Evolutionary conservation across 805 yeast genomes (phyloP).

Genomic region (Lipomyces sp.): DNA sequence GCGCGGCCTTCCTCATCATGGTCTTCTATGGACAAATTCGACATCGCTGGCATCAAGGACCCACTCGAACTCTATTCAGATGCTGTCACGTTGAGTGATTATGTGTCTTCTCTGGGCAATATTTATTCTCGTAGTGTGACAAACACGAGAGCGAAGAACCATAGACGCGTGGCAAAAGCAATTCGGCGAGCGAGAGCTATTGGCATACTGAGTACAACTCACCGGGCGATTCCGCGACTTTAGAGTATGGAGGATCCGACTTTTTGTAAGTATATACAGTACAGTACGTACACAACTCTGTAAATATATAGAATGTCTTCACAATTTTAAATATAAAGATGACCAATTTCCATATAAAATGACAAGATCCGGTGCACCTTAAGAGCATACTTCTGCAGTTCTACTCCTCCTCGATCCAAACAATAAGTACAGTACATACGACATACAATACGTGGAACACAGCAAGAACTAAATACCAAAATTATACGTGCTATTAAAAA

Average conservation of each 20-base stretch:
- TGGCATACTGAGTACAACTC: slow-evolving; percentile 50
- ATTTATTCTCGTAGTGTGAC: slow-evolving; percentile 64
- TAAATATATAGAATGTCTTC: no score
- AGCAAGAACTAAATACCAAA: no score
- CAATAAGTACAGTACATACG: no score
- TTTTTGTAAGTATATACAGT: no score
- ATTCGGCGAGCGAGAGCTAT: slow-evolving; percentile 70
- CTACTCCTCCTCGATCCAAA: no score
- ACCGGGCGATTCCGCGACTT: slow-evolving; percentile 15
- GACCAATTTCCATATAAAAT: no score
- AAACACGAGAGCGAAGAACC: slow-evolving; percentile 61
- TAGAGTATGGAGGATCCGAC: no score
- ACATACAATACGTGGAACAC: no score
- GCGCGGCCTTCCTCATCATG: neutral
- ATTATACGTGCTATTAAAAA: neutral
- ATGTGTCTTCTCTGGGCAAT: slow-evolving; percentile 65
- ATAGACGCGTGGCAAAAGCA: slow-evolving; percentile 66
- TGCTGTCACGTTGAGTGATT: slow-evolving; percentile 62
- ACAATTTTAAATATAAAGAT: no score
- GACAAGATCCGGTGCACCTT: no score
- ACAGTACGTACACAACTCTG: no score
- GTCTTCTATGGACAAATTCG: slow-evolving; percentile 27
- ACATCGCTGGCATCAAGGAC: slow-evolving; percentile 1
- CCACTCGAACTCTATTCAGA: slow-evolving; percentile 39
- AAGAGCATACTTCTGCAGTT: no score